These are phyloP conservation scores for Arthrobotrys conoides DNA, from an alignment of 2,329 filamentous ascomycete species.

Conservation along the genomic window DNA sequence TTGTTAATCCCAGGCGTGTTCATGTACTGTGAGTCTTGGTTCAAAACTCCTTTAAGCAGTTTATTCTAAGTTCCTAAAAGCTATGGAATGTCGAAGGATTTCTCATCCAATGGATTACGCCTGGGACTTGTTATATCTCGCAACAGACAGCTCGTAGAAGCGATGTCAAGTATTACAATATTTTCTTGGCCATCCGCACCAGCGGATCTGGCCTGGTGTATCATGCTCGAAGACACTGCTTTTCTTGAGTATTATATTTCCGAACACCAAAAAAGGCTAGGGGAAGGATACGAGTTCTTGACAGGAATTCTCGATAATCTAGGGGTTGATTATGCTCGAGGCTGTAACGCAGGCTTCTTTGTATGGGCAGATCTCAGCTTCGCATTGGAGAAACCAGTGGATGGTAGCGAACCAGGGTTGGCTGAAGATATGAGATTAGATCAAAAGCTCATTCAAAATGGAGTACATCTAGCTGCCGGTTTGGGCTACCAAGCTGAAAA, in stretches of 20 bases:
- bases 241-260: slow-evolving; percentile 69
- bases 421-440: slow-evolving; percentile 65
- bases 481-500: slow-evolving; percentile 66
- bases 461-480: slow-evolving; percentile 66
- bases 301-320: slow-evolving; percentile 67
- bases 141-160: slow-evolving; percentile 67
- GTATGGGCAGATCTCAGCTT: slow-evolving; percentile 71
- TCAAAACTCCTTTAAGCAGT: neutral
- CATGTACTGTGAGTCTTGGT: slow-evolving; percentile 68
- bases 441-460: slow-evolving; percentile 66
- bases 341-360: slow-evolving; percentile 73
- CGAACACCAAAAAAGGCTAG: slow-evolving; percentile 68
- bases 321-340: slow-evolving; percentile 69
- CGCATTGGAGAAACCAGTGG: slow-evolving; percentile 20
- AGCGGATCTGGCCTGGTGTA: slow-evolving; percentile 68
- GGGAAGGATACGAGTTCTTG: slow-evolving; percentile 67
- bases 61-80: neutral
- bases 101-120: slow-evolving; percentile 73
- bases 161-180: slow-evolving; percentile 67
- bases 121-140: slow-evolving; percentile 71
- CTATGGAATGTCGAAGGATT: slow-evolving; percentile 71
- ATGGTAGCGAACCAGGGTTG: slow-evolving; percentile 33
- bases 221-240: slow-evolving; percentile 68
- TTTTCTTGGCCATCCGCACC: slow-evolving; percentile 70
- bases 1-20: slow-evolving; percentile 70